Percentiles rank a stretch among this genome's conserved stretches.
Evolutionary conservation across 1,284 basidiomycete genomes (phyloP).

Genomic region (Heliocybe sulcata): DNA sequence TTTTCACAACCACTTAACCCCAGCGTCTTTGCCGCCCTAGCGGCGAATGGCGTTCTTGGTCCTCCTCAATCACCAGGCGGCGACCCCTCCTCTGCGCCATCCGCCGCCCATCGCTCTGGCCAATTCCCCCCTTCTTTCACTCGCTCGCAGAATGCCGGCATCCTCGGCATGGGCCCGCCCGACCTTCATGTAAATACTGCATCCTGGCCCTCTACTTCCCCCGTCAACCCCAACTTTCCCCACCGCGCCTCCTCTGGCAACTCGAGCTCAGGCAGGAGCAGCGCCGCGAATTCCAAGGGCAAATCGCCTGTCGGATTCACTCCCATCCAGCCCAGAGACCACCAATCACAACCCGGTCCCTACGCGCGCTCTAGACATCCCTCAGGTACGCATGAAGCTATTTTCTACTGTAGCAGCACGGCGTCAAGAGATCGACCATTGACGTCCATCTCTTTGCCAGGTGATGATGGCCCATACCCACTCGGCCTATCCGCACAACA

Average conservation of each 20-base stretch:
- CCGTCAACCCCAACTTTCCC: conserved; percentile 17
- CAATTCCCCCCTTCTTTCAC: conserved; percentile 8
- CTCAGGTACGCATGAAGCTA: background rate
- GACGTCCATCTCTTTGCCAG: background rate
- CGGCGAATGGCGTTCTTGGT: conserved; percentile 46
- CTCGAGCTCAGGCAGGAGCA: conserved; percentile 15
- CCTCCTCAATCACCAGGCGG: conserved; percentile 5
- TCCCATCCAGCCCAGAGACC: conserved; percentile 15
- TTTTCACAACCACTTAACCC: conserved; percentile 54
- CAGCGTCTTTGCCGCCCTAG: conserved; percentile 47
- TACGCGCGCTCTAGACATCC: background rate
- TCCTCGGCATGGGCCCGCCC: background rate
- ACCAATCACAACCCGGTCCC: conserved; percentile 4
- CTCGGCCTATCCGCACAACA: background rate
- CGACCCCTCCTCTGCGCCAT: conserved; percentile 9
- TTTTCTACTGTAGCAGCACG: background rate
- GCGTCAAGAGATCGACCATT: background rate
- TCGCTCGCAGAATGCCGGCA: background rate
- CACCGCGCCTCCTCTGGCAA: conserved; percentile 20
- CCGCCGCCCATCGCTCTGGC: conserved; percentile 12
- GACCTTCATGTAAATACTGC: conserved; percentile 2
- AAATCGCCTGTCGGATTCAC: conserved; percentile 20
- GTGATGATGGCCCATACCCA: background rate
- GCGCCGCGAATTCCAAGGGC: conserved; percentile 17
- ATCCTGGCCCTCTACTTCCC: conserved; percentile 20